phyloP scores from a whole-genome alignment of 176 grass and related monocot species.

The Aegilops speltoides region DNA sequence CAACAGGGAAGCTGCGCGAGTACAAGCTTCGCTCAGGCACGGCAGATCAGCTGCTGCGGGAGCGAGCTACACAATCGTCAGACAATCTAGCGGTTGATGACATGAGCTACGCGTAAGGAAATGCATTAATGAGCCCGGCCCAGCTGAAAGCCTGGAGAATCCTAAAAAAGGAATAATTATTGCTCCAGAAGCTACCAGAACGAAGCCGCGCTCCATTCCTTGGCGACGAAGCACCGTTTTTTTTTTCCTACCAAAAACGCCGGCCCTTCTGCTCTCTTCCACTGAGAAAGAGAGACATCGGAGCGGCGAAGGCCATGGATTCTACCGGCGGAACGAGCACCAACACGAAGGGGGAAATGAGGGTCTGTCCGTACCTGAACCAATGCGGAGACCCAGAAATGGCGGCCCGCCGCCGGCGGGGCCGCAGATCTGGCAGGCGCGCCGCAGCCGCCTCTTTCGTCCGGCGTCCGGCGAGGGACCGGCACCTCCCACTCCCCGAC shows the following conservation, averaged over 20 bases:
- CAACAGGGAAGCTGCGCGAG: neutral
- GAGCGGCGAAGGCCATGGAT: too few species aligned
- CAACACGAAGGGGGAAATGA: neutral
- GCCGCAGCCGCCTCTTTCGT: neutral
- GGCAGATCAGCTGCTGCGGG: neutral
- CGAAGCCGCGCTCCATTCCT: neutral
- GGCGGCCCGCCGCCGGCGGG: constrained; percentile 20
- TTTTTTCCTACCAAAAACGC: neutral
- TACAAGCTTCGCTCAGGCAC: neutral
- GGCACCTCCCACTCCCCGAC: neutral
- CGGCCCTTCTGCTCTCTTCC: neutral
- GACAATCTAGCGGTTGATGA: neutral
- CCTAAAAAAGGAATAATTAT: neutral
- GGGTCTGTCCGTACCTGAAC: constrained; percentile 1
- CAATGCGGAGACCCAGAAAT: constrained; percentile 35
- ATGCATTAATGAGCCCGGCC: neutral
- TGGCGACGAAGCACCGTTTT: neutral
- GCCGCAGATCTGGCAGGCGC: constrained; percentile 38
- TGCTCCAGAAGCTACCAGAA: neutral
- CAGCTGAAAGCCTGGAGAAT: neutral
- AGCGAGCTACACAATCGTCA: neutral
- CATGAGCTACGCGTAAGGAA: neutral
- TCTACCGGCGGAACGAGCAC: too few species aligned
- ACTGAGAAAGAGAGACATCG: neutral
- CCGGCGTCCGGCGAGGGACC: neutral